These are phyloP conservation scores for Zopfia rhizophila DNA, from an alignment of 2,329 filamentous ascomycete genomes.

Conservation along the genomic window DNA sequence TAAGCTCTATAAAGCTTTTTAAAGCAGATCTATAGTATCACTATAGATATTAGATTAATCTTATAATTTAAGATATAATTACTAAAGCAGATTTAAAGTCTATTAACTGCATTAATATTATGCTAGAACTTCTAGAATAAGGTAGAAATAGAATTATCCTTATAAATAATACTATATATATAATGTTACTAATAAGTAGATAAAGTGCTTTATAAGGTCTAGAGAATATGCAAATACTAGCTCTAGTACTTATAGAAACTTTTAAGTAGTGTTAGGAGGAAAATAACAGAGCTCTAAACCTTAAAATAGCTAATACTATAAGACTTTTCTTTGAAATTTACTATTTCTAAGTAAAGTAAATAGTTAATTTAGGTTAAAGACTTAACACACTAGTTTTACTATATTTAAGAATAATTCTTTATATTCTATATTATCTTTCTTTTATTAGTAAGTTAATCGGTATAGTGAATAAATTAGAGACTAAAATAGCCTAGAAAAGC, in stretches of 20 bases:
- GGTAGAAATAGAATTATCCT: conserved; percentile 60
- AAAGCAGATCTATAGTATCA: conserved; percentile 51
- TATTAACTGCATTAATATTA: conserved; percentile 62
- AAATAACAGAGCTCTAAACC: no score
- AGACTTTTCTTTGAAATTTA: conserved; percentile 32
- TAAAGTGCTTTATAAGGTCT: conserved; percentile 67
- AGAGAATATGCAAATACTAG: conserved; percentile 64
- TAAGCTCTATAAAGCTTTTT: conserved; percentile 27
- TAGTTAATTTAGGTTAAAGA: conserved; percentile 31
- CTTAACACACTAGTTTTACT: no score
- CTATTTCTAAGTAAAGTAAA: conserved; percentile 25
- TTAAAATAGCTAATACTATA: no score
- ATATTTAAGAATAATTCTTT: no score
- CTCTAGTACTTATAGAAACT: conserved; percentile 26
- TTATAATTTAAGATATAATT: conserved; percentile 49
- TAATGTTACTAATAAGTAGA: conserved; percentile 63
- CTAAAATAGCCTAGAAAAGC: no score
- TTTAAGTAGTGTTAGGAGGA: no score
- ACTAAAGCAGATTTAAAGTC: conserved; percentile 51
- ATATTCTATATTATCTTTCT: no score
- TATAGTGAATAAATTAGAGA: no score
- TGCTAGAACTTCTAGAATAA: conserved; percentile 60
- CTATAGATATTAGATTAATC: conserved; percentile 59
- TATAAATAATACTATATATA: conserved; percentile 68
- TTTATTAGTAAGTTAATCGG: no score